A percentile compares a stretch with the other conserved stretches of the same genome.
Conservation (phyloP, 2,329 filamentous ascomycete genomes). For the Hysterium pulicare region DNA sequence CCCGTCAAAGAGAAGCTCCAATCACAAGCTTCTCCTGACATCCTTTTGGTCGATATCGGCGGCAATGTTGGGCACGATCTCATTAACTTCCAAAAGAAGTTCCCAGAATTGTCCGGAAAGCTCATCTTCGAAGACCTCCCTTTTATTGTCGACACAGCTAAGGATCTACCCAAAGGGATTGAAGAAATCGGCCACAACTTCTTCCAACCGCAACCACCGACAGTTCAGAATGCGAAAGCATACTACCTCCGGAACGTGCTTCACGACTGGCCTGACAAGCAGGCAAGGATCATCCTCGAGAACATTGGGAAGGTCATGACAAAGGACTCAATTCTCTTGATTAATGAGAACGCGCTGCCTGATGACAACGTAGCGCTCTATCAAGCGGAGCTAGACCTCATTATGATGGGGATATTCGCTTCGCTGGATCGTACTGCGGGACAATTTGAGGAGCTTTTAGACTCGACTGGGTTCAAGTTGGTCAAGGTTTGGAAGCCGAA, state of each 20-base stretch:
- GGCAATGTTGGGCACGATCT: constrained; percentile 15
- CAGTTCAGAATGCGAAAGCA: constrained; percentile 15
- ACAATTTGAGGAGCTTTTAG: constrained; percentile 1
- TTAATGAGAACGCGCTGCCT: constrained; percentile 43
- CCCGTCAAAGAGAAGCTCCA: constrained; percentile 13
- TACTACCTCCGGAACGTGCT: constrained; percentile 35
- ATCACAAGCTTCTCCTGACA: neutral
- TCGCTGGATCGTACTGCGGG: neutral
- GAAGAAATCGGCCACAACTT: constrained; percentile 12
- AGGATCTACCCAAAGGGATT: neutral
- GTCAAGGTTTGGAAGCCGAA: neutral
- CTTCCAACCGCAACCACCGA: constrained; percentile 21
- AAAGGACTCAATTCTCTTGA: constrained; percentile 36
- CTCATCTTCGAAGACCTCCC: constrained; percentile 18
- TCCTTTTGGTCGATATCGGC: constrained; percentile 18
- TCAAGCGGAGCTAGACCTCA: neutral
- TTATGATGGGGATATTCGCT: constrained; percentile 4
- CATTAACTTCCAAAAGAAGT: constrained; percentile 9
- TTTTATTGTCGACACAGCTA: constrained; percentile 8
- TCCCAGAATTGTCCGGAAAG: constrained; percentile 9
- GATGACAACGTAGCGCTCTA: constrained; percentile 15
- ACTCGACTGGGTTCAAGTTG: neutral
- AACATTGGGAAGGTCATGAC: constrained; percentile 9
- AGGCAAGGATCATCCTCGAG: constrained; percentile 23
- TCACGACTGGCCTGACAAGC: constrained; percentile 36